These are phyloP conservation scores for Xylaria sp. DNA, from an alignment of 2,329 filamentous ascomycete species.

Conservation along the genomic window DNA sequence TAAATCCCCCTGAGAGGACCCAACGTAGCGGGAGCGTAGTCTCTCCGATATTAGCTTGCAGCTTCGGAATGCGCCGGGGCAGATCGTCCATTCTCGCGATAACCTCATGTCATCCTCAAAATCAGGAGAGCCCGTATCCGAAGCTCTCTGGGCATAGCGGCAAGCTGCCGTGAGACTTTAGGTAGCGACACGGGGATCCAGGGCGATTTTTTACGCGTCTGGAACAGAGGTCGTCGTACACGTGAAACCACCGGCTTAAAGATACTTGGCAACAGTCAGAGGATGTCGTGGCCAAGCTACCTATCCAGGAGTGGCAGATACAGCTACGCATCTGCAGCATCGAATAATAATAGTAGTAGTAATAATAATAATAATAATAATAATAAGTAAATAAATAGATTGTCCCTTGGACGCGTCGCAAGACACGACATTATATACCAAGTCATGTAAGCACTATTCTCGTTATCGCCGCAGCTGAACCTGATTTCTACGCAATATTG, in stretches of 20 bases:
- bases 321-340: slow-evolving; percentile 1
- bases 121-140: slow-evolving; percentile 25
- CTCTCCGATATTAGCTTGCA: slow-evolving; percentile 23
- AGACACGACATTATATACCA: slow-evolving; percentile 5
- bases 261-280: slow-evolving; percentile 21
- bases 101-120: slow-evolving; percentile 19
- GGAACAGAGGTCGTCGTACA: slow-evolving; percentile 21
- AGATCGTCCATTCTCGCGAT: slow-evolving; percentile 20
- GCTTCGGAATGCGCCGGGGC: slow-evolving; percentile 28
- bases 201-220: slow-evolving; percentile 17
- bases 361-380: too few relatives aligned
- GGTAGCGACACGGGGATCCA: slow-evolving; percentile 33
- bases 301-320: slow-evolving; percentile 10
- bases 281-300: slow-evolving; percentile 8
- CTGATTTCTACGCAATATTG: slow-evolving; percentile 21
- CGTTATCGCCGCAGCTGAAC: slow-evolving; percentile 10
- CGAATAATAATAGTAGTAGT: too few relatives aligned
- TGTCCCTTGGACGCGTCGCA: slow-evolving; percentile 3
- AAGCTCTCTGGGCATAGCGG: slow-evolving; percentile 19
- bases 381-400: too few relatives aligned
- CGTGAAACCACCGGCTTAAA: slow-evolving; percentile 23
- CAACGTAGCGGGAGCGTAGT: slow-evolving; percentile 25
- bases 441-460: slow-evolving; percentile 8
- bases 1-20: slow-evolving; percentile 27
- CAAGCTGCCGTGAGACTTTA: slow-evolving; percentile 34